Conservation (phyloP, 805 yeast species). For the Cyberlindnera bimundalis region DNA sequence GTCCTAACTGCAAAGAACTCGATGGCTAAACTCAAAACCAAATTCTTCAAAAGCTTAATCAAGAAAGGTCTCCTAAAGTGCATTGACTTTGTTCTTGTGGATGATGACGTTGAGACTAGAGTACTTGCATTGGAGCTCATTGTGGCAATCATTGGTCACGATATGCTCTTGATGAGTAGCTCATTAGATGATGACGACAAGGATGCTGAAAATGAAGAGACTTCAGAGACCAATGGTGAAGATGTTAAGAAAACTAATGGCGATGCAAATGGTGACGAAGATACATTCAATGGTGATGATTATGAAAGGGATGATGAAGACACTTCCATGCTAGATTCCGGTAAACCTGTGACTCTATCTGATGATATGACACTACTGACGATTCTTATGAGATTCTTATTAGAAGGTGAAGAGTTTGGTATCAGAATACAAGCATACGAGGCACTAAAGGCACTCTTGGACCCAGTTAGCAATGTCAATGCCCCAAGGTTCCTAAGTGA, state of each 20-base stretch:
- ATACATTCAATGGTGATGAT: slow-evolving; percentile 6
- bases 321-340: slow-evolving; percentile 2
- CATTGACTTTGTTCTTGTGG: slow-evolving; percentile 67
- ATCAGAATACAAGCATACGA: slow-evolving; percentile 80
- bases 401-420: slow-evolving; percentile 65
- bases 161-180: slow-evolving; percentile 54
- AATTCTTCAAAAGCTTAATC: slow-evolving; percentile 61
- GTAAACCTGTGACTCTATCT: slow-evolving; percentile 29
- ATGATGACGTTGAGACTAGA: slow-evolving; percentile 45
- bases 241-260: not conserved
- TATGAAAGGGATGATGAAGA: slow-evolving; percentile 12
- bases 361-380: slow-evolving; percentile 58
- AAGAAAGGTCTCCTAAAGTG: slow-evolving; percentile 66
- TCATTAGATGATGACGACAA: slow-evolving; percentile 8
- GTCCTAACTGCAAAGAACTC: slow-evolving; percentile 67
- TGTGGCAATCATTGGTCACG: slow-evolving; percentile 80
- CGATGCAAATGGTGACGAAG: not conserved
- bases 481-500: slow-evolving; percentile 21
- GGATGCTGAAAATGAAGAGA: not conserved
- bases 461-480: slow-evolving; percentile 34
- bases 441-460: slow-evolving; percentile 71
- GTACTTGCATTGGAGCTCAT: slow-evolving; percentile 77
- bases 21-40: slow-evolving; percentile 55
- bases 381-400: slow-evolving; percentile 54
- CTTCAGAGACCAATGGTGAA: slow-evolving; percentile 1